phyloP scores from a whole-genome alignment of 106 monocot genomes.

The Platanthera guangdongensis region DNA sequence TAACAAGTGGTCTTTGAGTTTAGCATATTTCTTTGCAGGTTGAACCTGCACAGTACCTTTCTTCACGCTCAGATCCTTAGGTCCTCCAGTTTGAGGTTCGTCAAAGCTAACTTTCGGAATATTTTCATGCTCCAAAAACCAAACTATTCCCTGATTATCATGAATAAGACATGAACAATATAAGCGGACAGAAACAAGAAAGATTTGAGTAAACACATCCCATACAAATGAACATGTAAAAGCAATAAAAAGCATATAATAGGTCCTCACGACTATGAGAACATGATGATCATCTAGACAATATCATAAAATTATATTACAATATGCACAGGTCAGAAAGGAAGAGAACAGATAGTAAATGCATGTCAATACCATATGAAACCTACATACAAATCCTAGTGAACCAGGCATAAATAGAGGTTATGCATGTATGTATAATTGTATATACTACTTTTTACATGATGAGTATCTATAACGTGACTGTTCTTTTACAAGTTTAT shows the following conservation, averaged over 20 bases:
- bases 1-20: constrained; percentile 49
- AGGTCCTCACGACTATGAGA: no score
- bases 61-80: constrained; percentile 52
- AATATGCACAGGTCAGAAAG: neutral
- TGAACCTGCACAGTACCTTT: constrained; percentile 60
- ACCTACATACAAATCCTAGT: neutral
- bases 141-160: constrained; percentile 60
- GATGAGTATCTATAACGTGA: no score
- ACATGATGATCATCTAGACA: neutral
- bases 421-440: neutral
- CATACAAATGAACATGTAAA: neutral
- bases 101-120: constrained; percentile 34
- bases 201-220: neutral
- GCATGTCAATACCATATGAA: neutral
- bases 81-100: constrained; percentile 30
- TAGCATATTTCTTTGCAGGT: constrained; percentile 76
- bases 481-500: no score
- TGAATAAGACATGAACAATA: neutral
- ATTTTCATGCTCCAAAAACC: constrained; percentile 73
- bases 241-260: no score
- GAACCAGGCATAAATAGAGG: neutral
- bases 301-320: neutral
- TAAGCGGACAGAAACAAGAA: neutral
- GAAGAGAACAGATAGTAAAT: neutral
- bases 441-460: neutral